Conservation (phyloP, 257 asterid genomes). For the Verbena officinalis region DNA sequence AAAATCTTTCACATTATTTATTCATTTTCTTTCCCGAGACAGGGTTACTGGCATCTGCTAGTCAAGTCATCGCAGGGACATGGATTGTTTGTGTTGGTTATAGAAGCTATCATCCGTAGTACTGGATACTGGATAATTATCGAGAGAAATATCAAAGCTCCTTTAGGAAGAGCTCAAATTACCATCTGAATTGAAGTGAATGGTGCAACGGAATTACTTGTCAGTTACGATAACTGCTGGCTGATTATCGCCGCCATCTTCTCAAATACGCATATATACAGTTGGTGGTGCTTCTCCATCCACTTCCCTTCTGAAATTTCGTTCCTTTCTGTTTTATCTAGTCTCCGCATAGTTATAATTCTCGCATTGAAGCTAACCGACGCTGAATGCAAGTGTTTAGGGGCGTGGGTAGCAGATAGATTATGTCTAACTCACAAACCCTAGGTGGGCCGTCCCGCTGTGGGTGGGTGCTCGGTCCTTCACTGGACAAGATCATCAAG, state of each 20-base stretch:
- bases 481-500: slow-evolving; percentile 94
- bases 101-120: too few species aligned
- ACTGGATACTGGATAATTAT: not conserved
- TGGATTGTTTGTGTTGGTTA: too few species aligned
- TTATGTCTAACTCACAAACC: slow-evolving; percentile 61
- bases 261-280: not conserved
- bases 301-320: not conserved
- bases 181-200: not conserved
- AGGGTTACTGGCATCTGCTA: too few species aligned
- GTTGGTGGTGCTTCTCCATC: slow-evolving; percentile 1
- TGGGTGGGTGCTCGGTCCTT: slow-evolving; percentile 94
- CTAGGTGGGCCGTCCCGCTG: slow-evolving; percentile 94
- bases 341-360: not conserved
- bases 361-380: too few species aligned
- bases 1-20: too few species aligned
- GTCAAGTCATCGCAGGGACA: too few species aligned
- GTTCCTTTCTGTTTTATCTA: too few species aligned
- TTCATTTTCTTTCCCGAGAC: too few species aligned
- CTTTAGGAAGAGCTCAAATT: too few species aligned
- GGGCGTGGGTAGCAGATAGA: slow-evolving; percentile 18
- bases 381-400: slow-evolving; percentile 11
- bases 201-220: too few species aligned
- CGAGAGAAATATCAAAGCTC: not conserved
- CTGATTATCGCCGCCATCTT: slow-evolving; percentile 22
- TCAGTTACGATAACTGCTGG: not conserved